Percentiles rank a stretch among this genome's conserved stretches.
These are phyloP conservation scores for Fusarium cicatricum DNA, from an alignment of 2,329 filamentous ascomycete species.

Conservation along the genomic window DNA sequence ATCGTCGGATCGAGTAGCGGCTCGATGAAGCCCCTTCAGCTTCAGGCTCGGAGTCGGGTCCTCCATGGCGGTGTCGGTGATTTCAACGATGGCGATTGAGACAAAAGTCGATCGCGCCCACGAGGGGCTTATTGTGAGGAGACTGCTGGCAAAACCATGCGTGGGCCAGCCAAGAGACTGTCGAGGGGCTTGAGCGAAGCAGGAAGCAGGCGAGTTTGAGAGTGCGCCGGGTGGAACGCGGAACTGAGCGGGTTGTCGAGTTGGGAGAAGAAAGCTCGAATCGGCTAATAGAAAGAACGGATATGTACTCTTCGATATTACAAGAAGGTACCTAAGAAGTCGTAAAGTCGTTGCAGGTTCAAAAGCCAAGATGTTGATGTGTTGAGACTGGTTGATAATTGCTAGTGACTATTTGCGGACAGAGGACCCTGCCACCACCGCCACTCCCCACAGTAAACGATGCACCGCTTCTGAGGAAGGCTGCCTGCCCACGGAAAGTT, in stretches of 20 bases:
- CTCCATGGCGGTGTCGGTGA: slow-evolving; percentile 36
- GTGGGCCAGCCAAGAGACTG: slow-evolving; percentile 16
- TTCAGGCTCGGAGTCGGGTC: slow-evolving; percentile 34
- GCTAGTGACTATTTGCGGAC: slow-evolving; percentile 11
- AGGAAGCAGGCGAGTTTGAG: not conserved
- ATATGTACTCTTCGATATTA: too few relatives aligned
- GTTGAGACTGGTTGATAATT: too few relatives aligned
- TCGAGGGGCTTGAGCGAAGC: slow-evolving; percentile 22
- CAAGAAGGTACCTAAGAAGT: not conserved
- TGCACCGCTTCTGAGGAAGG: not conserved
- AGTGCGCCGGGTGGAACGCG: slow-evolving; percentile 3
- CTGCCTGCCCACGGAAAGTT: too few relatives aligned
- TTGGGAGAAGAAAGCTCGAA: not conserved
- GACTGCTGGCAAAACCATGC: slow-evolving; percentile 33
- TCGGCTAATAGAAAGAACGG: too few relatives aligned
- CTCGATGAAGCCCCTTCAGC: slow-evolving; percentile 38
- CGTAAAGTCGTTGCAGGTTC: slow-evolving; percentile 20
- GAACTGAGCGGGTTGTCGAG: not conserved
- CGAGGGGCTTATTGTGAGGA: slow-evolving; percentile 41
- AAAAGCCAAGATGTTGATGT: not conserved
- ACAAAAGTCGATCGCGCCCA: slow-evolving; percentile 38
- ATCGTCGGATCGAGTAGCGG: slow-evolving; percentile 39
- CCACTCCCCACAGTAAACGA: slow-evolving; percentile 30
- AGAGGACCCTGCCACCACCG: slow-evolving; percentile 25
- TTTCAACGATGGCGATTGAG: slow-evolving; percentile 29